These are phyloP conservation scores for Clonostachys chloroleuca DNA, from an alignment of 2,329 filamentous ascomycete genomes.

Conservation along the genomic window DNA sequence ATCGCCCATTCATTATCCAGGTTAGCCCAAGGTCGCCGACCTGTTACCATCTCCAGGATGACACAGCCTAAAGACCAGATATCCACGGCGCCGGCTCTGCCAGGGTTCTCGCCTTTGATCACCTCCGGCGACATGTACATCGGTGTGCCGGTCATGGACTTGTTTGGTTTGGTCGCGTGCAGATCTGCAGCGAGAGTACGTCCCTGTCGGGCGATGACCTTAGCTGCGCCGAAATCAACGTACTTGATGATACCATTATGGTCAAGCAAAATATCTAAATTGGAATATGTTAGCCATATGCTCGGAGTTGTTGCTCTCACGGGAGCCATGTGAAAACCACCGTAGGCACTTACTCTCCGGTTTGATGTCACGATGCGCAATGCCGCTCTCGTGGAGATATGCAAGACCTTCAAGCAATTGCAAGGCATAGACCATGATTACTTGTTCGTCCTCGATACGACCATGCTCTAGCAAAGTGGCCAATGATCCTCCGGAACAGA, in stretches of 20 bases:
- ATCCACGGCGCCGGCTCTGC: conserved; percentile 82
- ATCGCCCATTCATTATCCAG: conserved; percentile 99
- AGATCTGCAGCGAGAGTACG: conserved; percentile 70
- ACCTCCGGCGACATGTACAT: conserved; percentile 99
- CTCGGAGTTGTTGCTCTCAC: too few relatives aligned
- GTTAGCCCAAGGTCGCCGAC: conserved; percentile 87
- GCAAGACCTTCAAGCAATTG: conserved; percentile 91
- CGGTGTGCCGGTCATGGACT: conserved; percentile 94
- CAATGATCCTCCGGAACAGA: conserved; percentile 91
- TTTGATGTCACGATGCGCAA: conserved; percentile 96
- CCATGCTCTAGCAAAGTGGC: conserved; percentile 89
- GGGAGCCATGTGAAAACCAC: neutral
- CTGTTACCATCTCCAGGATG: conserved; percentile 95
- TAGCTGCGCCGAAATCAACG: conserved; percentile 96
- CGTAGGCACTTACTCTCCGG: conserved; percentile 72
- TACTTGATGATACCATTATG: conserved; percentile 99
- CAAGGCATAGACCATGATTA: conserved; percentile 93
- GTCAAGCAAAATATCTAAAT: conserved; percentile 82
- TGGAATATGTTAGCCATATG: neutral
- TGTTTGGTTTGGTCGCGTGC: conserved; percentile 62
- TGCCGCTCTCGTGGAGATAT: conserved; percentile 87
- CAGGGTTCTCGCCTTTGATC: conserved; percentile 81
- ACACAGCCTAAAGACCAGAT: conserved; percentile 97
- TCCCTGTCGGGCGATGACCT: conserved; percentile 91
- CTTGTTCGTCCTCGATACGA: conserved; percentile 94